Evolutionary conservation across 2,329 filamentous ascomycete species (phyloP).

Genomic region (Penicillium sp.): DNA sequence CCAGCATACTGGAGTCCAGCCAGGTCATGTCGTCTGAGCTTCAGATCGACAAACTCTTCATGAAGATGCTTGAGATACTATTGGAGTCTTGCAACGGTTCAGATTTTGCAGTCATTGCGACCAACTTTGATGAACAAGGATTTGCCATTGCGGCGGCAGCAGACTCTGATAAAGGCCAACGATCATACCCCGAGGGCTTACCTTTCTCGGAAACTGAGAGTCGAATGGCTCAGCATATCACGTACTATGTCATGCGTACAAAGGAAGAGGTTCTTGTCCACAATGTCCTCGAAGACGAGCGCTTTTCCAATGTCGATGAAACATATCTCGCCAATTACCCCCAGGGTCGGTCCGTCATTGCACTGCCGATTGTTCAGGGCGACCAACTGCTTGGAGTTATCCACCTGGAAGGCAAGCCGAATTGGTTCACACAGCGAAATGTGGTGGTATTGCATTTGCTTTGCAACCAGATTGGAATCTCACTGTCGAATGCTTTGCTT

Average conservation of each 20-base stretch:
- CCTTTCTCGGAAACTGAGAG: conserved; percentile 60
- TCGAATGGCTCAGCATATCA: conserved; percentile 61
- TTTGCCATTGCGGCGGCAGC: conserved; percentile 65
- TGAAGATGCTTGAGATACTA: conserved; percentile 66
- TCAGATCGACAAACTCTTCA: conserved; percentile 62
- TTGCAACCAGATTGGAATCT: conserved; percentile 66
- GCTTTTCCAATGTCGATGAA: conserved; percentile 62
- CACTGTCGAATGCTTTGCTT: conserved; percentile 63
- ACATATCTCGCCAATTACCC: conserved; percentile 58
- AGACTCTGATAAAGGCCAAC: conserved; percentile 56
- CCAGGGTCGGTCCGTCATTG: conserved; percentile 61
- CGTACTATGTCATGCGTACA: conserved; percentile 63
- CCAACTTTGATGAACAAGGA: conserved; percentile 59
- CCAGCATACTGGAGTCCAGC: conserved; percentile 64
- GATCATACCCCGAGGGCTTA: conserved; percentile 55
- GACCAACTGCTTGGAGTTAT: conserved; percentile 61
- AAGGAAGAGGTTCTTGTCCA: conserved; percentile 64
- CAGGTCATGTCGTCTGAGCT: conserved; percentile 67
- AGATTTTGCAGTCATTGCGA: conserved; percentile 61
- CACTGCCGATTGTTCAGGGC: conserved; percentile 63
- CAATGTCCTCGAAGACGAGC: conserved; percentile 64
- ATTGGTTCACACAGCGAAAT: conserved; percentile 64
- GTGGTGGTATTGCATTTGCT: conserved; percentile 55
- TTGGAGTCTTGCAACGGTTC: conserved; percentile 63
- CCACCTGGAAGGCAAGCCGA: conserved; percentile 63